Percentiles rank a stretch among this genome's conserved stretches.
phyloP scores from a whole-genome alignment of 148 eudicot species.

The Fagopyrum esculentum region DNA sequence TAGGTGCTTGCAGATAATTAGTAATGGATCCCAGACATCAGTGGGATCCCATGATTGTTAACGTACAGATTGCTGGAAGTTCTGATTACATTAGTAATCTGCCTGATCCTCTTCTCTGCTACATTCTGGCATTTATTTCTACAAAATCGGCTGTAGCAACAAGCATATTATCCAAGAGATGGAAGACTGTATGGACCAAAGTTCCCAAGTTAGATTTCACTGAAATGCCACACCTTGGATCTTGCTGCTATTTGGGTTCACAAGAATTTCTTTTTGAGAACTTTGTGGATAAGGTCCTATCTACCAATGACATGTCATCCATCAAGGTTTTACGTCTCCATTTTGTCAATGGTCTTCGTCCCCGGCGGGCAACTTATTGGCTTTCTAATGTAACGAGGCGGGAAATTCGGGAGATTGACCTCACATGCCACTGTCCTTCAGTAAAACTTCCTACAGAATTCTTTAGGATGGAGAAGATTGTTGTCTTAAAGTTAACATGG shows the following conservation, averaged over 20 bases:
- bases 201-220: slow-evolving; percentile 22
- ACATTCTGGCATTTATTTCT: slow-evolving; percentile 25
- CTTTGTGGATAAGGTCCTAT: slow-evolving; percentile 22
- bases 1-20: not conserved
- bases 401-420: slow-evolving; percentile 19
- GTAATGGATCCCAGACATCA: not conserved
- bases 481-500: slow-evolving; percentile 16
- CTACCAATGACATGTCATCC: slow-evolving; percentile 13
- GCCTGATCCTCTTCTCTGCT: slow-evolving; percentile 19
- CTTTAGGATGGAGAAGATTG: slow-evolving; percentile 19
- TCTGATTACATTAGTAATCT: slow-evolving; percentile 21
- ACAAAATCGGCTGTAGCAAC: slow-evolving; percentile 23
- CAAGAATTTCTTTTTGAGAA: slow-evolving; percentile 6
- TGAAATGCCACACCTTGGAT: slow-evolving; percentile 12
- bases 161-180: slow-evolving; percentile 23
- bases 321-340: slow-evolving; percentile 15
- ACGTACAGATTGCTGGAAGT: not conserved
- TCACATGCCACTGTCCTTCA: not conserved
- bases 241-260: slow-evolving; percentile 2
- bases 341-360: slow-evolving; percentile 4
- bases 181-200: slow-evolving; percentile 23
- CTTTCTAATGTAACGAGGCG: slow-evolving; percentile 12
- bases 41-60: not conserved
- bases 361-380: slow-evolving; percentile 9
- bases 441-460: not conserved